phyloP scores from a whole-genome alignment of 768 basidiomycete genomes.

The Tephrocybe sp. region DNA sequence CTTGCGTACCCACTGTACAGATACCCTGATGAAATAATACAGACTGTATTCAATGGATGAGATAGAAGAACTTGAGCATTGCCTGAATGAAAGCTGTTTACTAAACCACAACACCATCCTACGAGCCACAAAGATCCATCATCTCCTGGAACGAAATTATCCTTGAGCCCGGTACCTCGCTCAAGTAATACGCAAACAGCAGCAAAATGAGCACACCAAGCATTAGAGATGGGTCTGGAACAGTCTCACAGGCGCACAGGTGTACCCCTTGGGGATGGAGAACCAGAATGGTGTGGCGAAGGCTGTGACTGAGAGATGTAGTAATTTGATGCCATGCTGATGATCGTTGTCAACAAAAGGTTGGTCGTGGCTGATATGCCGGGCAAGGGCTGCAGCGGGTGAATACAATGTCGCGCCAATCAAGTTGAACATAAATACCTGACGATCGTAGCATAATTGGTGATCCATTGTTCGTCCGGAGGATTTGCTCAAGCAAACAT shows the following conservation, averaged over 20 bases:
- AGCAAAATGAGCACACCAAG: too few species aligned
- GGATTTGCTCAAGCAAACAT: constrained; percentile 62
- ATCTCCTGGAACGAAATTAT: background rate
- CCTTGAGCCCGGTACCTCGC: background rate
- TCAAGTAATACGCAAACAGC: background rate
- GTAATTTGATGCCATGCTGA: constrained; percentile 56
- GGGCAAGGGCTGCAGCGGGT: constrained; percentile 43
- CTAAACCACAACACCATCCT: background rate
- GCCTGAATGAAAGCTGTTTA: background rate
- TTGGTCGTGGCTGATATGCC: constrained; percentile 67
- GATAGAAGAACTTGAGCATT: background rate
- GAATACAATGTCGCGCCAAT: background rate
- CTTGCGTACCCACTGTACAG: background rate
- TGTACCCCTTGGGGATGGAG: background rate
- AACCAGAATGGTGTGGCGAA: constrained; percentile 35
- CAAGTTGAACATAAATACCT: constrained; percentile 40
- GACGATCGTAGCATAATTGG: constrained; percentile 54
- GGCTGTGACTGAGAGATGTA: constrained; percentile 61
- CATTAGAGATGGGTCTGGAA: constrained; percentile 29
- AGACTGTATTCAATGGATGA: background rate
- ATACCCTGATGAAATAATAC: background rate
- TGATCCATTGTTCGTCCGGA: constrained; percentile 68
- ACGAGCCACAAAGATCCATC: background rate
- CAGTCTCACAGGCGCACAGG: too few species aligned
- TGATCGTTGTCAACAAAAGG: constrained; percentile 56